A percentile compares a stretch with the other conserved stretches of the same genome.
Conservation (phyloP, 345 rosid genomes). For the Chamaenerion angustifolium region DNA sequence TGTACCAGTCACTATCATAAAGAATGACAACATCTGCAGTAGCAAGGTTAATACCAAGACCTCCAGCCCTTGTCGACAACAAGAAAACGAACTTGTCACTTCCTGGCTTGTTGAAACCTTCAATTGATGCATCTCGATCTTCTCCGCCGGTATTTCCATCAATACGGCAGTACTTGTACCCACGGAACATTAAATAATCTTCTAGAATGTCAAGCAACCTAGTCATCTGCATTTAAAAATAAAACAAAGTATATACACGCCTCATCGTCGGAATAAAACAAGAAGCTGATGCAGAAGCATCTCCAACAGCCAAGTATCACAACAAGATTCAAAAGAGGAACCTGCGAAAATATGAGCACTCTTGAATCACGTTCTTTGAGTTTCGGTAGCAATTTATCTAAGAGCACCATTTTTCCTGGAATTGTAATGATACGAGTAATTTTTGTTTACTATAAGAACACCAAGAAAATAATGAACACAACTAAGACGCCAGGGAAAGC, state of each 20-base stretch:
- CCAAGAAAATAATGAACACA: not conserved
- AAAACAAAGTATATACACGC: no score
- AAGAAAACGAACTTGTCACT: constrained; percentile 94
- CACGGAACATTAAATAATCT: constrained; percentile 87
- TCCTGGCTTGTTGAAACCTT: constrained; percentile 86
- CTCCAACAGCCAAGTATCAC: not conserved
- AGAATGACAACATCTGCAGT: constrained; percentile 99
- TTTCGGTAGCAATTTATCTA: constrained; percentile 95
- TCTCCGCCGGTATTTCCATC: constrained; percentile 99
- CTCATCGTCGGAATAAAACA: not conserved
- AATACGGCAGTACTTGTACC: constrained; percentile 86
- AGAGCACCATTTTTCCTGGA: constrained; percentile 92
- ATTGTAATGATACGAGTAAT: constrained; percentile 3
- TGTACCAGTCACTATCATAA: constrained; percentile 94
- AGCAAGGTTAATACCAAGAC: constrained; percentile 98
- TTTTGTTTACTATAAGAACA: not conserved
- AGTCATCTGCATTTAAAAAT: constrained; percentile 47
- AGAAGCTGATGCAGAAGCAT: not conserved
- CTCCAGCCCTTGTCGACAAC: constrained; percentile 98
- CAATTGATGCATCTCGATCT: constrained; percentile 98
- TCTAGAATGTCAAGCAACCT: constrained; percentile 97
- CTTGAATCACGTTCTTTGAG: constrained; percentile 95
- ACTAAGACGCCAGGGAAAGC: not conserved
- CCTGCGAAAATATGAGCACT: constrained; percentile 97
- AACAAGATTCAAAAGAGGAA: not conserved